These are phyloP conservation scores for Talaromyces albobiverticillius DNA, from an alignment of 2,329 filamentous ascomycete genomes.

Conservation along the genomic window DNA sequence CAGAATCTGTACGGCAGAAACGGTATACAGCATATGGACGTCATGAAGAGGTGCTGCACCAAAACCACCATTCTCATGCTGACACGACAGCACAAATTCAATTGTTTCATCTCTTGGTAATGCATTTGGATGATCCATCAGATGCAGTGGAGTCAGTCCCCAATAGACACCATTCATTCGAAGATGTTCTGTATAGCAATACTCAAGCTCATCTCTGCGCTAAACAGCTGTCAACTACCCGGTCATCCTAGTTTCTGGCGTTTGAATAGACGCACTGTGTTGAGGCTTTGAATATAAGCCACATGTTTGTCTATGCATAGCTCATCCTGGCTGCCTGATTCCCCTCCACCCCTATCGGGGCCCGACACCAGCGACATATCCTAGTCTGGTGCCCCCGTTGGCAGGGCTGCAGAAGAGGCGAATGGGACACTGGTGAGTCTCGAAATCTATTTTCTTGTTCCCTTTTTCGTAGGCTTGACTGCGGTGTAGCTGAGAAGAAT, in stretches of 20 bases:
- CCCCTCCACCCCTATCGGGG: slow-evolving; percentile 52
- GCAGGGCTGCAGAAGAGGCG: not conserved
- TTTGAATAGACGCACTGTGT: slow-evolving; percentile 61
- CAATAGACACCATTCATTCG: slow-evolving; percentile 95
- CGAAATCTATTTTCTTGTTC: not conserved
- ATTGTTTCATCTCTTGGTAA: slow-evolving; percentile 78
- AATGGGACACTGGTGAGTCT: not conserved
- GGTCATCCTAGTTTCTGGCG: slow-evolving; percentile 16
- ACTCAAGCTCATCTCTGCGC: slow-evolving; percentile 92
- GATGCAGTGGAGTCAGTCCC: slow-evolving; percentile 84
- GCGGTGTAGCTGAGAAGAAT: not conserved
- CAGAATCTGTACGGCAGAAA: slow-evolving; percentile 91
- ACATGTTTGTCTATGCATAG: slow-evolving; percentile 69
- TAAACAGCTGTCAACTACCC: slow-evolving; percentile 41
- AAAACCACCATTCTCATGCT: slow-evolving; percentile 85
- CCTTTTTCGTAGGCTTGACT: not conserved
- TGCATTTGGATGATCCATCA: slow-evolving; percentile 76
- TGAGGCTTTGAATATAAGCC: slow-evolving; percentile 86
- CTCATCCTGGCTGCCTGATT: slow-evolving; percentile 48
- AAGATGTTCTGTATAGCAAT: slow-evolving; percentile 96
- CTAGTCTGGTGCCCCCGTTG: slow-evolving; percentile 1
- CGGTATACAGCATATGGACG: slow-evolving; percentile 92
- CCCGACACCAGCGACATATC: slow-evolving; percentile 61
- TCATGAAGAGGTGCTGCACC: slow-evolving; percentile 93
- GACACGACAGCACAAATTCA: slow-evolving; percentile 92